Base-by-base conservation (phyloP, 306 rosid species). In the Fragaria nilgerrensis region DNA sequence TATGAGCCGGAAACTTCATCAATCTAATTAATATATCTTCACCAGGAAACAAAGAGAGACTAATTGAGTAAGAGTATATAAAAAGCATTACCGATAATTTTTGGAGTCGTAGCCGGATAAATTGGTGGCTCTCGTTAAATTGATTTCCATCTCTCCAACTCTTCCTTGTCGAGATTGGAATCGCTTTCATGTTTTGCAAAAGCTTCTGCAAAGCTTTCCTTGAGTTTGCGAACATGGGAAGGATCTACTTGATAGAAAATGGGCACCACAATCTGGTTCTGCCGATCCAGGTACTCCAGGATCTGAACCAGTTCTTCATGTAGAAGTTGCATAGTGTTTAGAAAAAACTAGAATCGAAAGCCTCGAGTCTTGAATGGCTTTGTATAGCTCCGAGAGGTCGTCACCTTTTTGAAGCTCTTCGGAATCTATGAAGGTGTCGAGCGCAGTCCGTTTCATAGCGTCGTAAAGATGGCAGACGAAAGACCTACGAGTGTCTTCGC, bases 271-370 rank as follows among this genome's bases (percentile, higher is more conserved):
- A 74, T 55, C 41, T 74, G 77, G 0, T 22, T 20, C 69, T 16
- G 45, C 1, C 15, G 2, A 37, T 55, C 44, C 52, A 73, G 55
- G 22, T 36, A 73, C 13, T 73, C 67, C 14, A 73, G 23, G 4
- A 73, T 73, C 67, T 50, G 39, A 14, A 34, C 77, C 11, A 73
- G 77, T 56, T 73, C 77, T 19, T 32, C 77, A 58, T 17, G 48
- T 55, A 2, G 77, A 74, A 20, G 52, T 15, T 0, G 77, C 77
- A 37, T 74, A 74, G 13, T 41, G 2, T 27, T 37, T 17, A 3
- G 77, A 74, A 2, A 74, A 27, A 56, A 74, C 47, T 8, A 74
- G n/a, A 2, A 74, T 16, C 52, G 68, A 53, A 27, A 63, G 29
- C 20, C 3, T 34, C 12, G 77, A 74, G 4, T 15, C 50, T 5